Evolutionary conservation across 2,329 filamentous ascomycete species (phyloP).

Genomic region (Blastomyces silverae): DNA sequence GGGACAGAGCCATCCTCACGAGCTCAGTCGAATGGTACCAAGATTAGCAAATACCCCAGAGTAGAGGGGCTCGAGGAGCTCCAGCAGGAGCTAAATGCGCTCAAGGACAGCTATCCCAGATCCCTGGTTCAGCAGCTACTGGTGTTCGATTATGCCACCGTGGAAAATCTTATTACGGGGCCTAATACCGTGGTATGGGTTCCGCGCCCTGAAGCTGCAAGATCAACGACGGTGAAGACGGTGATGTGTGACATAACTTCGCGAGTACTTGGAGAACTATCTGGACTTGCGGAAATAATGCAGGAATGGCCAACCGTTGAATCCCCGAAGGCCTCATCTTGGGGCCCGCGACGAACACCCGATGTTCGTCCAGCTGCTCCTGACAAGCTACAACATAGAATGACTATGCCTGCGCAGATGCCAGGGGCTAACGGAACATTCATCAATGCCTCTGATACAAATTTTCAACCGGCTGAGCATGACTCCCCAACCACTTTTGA

Average conservation of each 20-base stretch:
- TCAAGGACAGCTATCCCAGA: conserved; percentile 67
- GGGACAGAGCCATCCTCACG: conserved; percentile 14
- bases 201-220: conserved; percentile 60
- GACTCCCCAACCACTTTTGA: conserved; percentile 51
- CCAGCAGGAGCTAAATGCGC: conserved; percentile 59
- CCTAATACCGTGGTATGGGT: conserved; percentile 64
- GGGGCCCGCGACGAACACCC: conserved; percentile 47
- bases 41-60: conserved; percentile 32
- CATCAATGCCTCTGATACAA: conserved; percentile 37
- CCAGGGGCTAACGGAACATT: conserved; percentile 38
- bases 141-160: conserved; percentile 65
- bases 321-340: conserved; percentile 55
- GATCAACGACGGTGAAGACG: conserved; percentile 72
- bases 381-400: conserved; percentile 60
- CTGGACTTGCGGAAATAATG: conserved; percentile 63
- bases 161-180: conserved; percentile 49
- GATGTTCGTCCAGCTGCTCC: conserved; percentile 32
- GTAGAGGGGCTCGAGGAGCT: conserved; percentile 37
- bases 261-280: conserved; percentile 67
- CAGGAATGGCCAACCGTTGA: conserved; percentile 69
- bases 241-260: conserved; percentile 74
- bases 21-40: conserved; percentile 9
- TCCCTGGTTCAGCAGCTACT: conserved; percentile 71
- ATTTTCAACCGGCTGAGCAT: conserved; percentile 30
- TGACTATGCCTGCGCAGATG: conserved; percentile 67